Evolutionary conservation across 2,329 filamentous ascomycete genomes (phyloP).

Genomic region (Verticillium isaacii): DNA sequence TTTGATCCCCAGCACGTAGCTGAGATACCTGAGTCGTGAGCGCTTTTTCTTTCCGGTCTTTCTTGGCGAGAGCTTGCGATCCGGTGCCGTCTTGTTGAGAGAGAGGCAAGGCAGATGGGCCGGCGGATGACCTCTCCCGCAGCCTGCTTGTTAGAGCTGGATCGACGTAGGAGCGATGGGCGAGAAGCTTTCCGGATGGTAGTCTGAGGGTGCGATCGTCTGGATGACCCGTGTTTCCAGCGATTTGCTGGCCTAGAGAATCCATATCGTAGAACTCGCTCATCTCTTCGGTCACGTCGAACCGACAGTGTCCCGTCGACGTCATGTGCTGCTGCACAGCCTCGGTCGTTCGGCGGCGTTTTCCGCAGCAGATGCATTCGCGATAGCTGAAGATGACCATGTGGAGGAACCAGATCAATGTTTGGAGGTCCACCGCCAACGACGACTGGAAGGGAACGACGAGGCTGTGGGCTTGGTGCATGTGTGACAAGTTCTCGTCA

Average conservation of each 20-base stretch:
- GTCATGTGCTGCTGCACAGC: conserved; percentile 48
- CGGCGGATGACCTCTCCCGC: background rate
- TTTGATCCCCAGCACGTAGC: conserved; percentile 11
- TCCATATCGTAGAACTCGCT: conserved; percentile 33
- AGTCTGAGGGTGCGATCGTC: background rate
- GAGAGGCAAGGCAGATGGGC: too few species aligned
- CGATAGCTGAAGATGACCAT: conserved; percentile 41
- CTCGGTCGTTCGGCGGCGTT: conserved; percentile 31
- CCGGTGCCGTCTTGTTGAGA: background rate
- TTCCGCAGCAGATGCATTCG: conserved; percentile 50
- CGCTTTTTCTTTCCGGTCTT: background rate
- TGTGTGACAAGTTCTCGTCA: conserved; percentile 36
- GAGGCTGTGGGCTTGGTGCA: conserved; percentile 43
- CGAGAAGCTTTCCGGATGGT: background rate
- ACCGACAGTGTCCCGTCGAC: conserved; percentile 40
- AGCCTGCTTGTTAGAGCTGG: background rate
- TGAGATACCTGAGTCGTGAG: conserved; percentile 1
- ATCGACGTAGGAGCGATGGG: background rate
- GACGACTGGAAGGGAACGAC: conserved; percentile 32
- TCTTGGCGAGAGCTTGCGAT: background rate
- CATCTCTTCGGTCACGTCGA: conserved; percentile 28
- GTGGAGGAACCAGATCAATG: conserved; percentile 41
- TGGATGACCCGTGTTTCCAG: background rate
- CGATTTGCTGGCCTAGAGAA: background rate
- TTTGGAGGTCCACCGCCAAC: conserved; percentile 39